Evolutionary conservation across 495 filamentous ascomycete genomes (phyloP).

Genomic region (Astrothelium macrocarpum): DNA sequence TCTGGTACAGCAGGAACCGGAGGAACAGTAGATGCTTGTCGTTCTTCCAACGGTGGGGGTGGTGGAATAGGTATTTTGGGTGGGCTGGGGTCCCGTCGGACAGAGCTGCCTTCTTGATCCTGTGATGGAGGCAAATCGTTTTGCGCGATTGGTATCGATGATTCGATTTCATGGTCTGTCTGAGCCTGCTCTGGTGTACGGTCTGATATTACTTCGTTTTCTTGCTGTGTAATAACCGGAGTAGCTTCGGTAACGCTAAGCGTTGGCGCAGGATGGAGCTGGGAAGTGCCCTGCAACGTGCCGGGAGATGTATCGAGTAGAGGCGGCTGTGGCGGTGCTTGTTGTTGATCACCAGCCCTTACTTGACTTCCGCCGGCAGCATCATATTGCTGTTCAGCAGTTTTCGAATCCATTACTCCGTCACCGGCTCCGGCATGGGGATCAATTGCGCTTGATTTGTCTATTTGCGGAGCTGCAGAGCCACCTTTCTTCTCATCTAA

Average conservation of each 20-base stretch:
- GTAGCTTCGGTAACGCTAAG: slow-evolving; percentile 30
- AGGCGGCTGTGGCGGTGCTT: slow-evolving; percentile 20
- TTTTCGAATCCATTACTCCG: slow-evolving; percentile 18
- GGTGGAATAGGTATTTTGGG: slow-evolving; percentile 28
- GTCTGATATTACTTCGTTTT: slow-evolving; percentile 34
- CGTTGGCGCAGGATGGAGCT: slow-evolving; percentile 7
- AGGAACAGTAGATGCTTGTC: slow-evolving; percentile 23
- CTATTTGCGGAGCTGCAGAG: slow-evolving; percentile 21
- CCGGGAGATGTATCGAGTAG: slow-evolving; percentile 18
- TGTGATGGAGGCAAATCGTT: slow-evolving; percentile 25
- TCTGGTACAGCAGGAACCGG: slow-evolving; percentile 14
- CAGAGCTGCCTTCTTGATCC: slow-evolving; percentile 12
- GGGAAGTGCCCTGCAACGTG: not conserved
- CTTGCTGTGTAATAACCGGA: slow-evolving; percentile 29
- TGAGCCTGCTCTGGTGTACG: slow-evolving; percentile 36
- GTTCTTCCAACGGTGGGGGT: slow-evolving; percentile 23
- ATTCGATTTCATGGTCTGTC: slow-evolving; percentile 49
- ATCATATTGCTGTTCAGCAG: slow-evolving; percentile 9
- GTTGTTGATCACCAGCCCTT: not conserved
- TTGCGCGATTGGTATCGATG: slow-evolving; percentile 28
- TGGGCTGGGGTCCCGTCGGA: slow-evolving; percentile 7
- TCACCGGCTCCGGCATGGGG: slow-evolving; percentile 15
- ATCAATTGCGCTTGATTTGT: slow-evolving; percentile 18
- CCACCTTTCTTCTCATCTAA: slow-evolving; percentile 43
- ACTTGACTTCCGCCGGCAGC: not conserved